A percentile compares a stretch with the other conserved stretches of the same genome.
These are phyloP conservation scores for Elaeagnus macrophylla DNA, from an alignment of 306 rosid species.

Conservation along the genomic window DNA sequence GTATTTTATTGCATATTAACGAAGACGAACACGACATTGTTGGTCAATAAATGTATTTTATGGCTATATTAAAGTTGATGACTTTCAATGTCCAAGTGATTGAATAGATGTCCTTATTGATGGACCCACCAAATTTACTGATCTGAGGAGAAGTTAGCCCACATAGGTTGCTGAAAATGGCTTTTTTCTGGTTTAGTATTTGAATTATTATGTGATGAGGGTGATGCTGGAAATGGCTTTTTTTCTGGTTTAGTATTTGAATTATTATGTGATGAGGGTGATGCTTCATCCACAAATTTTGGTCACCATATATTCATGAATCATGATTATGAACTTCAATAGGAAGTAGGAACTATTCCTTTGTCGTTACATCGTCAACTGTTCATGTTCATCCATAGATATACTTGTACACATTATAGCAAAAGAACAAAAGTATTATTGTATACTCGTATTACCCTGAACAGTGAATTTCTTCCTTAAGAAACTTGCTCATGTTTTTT, in stretches of 20 bases:
- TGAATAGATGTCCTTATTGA: constrained; percentile 50
- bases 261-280: constrained; percentile 15
- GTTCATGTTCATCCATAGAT: too few relatives aligned
- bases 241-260: constrained; percentile 6
- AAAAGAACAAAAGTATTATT: too few relatives aligned
- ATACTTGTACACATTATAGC: too few relatives aligned
- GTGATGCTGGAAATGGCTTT: constrained; percentile 28
- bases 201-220: not conserved
- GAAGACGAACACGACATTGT: too few relatives aligned
- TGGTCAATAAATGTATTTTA: constrained; percentile 41
- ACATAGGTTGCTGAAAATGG: constrained; percentile 49
- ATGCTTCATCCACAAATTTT: constrained; percentile 19
- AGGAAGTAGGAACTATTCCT: too few relatives aligned
- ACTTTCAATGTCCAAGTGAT: constrained; percentile 52
- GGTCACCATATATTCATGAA: constrained; percentile 14
- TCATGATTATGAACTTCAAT: too few relatives aligned
- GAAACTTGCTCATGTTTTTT: too few relatives aligned
- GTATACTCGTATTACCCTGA: too few relatives aligned
- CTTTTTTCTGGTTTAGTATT: constrained; percentile 9
- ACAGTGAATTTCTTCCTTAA: too few relatives aligned
- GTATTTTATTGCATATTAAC: too few relatives aligned
- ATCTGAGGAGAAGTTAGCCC: constrained; percentile 44
- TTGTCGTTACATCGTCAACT: too few relatives aligned
- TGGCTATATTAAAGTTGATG: constrained; percentile 33
- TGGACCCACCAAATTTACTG: constrained; percentile 70